Evolutionary conservation across 441 rosid genomes (phyloP), one percentile per base, ranked within the genome.

Genomic region (Pelargonium hybrid): DNA sequence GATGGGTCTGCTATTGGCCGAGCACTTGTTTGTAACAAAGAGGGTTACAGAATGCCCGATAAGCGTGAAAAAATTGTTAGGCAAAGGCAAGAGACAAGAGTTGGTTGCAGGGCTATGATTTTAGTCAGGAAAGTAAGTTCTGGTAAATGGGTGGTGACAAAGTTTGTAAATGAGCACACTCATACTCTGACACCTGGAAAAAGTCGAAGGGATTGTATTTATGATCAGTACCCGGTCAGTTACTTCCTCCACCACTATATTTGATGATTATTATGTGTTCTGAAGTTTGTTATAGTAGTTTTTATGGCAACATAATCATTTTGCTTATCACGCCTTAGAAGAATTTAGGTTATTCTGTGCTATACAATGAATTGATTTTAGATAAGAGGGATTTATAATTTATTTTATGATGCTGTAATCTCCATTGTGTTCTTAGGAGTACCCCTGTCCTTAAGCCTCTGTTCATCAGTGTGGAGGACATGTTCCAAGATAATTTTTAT

Each of bases 101-200:
- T 95, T 69, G 99, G 99, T 37, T 95, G 99, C 83, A 85, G 95
- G 85, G 99, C 98, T 29, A 95, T 95, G 99, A 81, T 95, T 71
- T 83, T 92, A 80, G 97, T 92, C 80, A 87, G 98, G 73, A 95
- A 90, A 86, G 89, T 87, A 18, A 82, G 81, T 67, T 86, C 97
- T 9, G 97, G 95, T 34, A 92, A 89, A 80, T 95, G 99, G 99
- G 90, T 86, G 1, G 86, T 95, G 29, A 90, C 96, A 3, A 95
- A 90, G 82, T 89, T 88, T 78, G 93, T 84, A 43, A 95, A 89
- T 76, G 99, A 95, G 79, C 99, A 95, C 71, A 82, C 91, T 68
- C 99, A 95, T 82, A 75, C 87, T 41, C 73, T 95, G 71, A 76
- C 89, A 14, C 98, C 99, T 15, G 98, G 98, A 23, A 90, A 87